These are phyloP conservation scores for Noccaea caerulescens DNA, from an alignment of 345 rosid species.

Conservation along the genomic window DNA sequence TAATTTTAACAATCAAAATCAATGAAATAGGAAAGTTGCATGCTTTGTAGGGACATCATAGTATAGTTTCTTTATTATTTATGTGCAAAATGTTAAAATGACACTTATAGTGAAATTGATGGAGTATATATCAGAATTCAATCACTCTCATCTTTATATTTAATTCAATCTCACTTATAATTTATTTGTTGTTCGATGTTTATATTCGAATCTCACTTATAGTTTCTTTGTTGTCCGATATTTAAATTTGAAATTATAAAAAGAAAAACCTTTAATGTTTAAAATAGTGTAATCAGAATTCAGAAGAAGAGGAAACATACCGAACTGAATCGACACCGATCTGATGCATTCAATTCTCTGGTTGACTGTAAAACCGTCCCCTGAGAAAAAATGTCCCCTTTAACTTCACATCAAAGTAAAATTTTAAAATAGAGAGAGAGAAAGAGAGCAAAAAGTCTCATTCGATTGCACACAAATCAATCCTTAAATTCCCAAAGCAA, in stretches of 20 bases:
- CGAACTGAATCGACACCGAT: slow-evolving; percentile 36
- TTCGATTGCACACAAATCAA: slow-evolving; percentile 9
- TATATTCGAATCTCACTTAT: neutral
- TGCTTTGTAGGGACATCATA: too few relatives aligned
- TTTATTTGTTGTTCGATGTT: too few relatives aligned
- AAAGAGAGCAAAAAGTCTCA: slow-evolving; percentile 2
- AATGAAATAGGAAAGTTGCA: too few relatives aligned
- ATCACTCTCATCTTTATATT: too few relatives aligned
- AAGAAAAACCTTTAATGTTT: neutral
- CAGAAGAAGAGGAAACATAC: slow-evolving; percentile 17
- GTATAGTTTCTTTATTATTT: too few relatives aligned
- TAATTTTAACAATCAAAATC: too few relatives aligned
- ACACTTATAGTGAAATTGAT: too few relatives aligned
- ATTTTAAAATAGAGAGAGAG: neutral
- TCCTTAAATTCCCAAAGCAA: slow-evolving; percentile 6
- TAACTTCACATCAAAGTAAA: slow-evolving; percentile 21
- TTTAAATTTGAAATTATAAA: neutral
- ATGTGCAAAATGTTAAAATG: too few relatives aligned
- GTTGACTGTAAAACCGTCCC: slow-evolving; percentile 34
- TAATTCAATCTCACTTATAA: too few relatives aligned
- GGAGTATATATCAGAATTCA: too few relatives aligned
- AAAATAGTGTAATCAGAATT: neutral
- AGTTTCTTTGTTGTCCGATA: neutral
- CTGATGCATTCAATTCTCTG: slow-evolving; percentile 22
- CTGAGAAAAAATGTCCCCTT: slow-evolving; percentile 16